Conservation (phyloP, 2,329 filamentous ascomycete species). For the Ophiosphaerella korrae region DNA sequence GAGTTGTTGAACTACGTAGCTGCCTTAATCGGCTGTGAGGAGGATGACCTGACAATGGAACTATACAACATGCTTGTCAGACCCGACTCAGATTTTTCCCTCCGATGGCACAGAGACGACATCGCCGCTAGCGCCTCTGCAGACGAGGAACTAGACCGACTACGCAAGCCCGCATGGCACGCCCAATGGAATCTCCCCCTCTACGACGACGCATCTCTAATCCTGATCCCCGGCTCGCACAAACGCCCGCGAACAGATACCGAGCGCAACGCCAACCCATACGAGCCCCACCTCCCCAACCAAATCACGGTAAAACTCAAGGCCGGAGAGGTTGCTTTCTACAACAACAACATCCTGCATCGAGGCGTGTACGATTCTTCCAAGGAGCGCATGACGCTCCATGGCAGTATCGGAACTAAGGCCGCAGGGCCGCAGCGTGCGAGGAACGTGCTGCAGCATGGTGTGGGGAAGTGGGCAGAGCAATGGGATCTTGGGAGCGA, state of each 20-base stretch:
- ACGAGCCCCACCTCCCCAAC: slow-evolving; percentile 64
- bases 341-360: slow-evolving; percentile 88
- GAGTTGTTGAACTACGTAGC: slow-evolving; percentile 67
- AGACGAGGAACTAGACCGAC: slow-evolving; percentile 68
- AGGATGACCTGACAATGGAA: slow-evolving; percentile 77
- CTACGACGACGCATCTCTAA: slow-evolving; percentile 71
- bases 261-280: slow-evolving; percentile 72
- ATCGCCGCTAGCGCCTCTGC: slow-evolving; percentile 68
- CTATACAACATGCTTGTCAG: slow-evolving; percentile 84
- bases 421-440: slow-evolving; percentile 62
- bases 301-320: slow-evolving; percentile 70
- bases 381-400: slow-evolving; percentile 71
- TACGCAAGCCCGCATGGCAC: slow-evolving; percentile 69
- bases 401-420: slow-evolving; percentile 71
- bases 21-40: slow-evolving; percentile 61
- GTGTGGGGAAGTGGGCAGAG: slow-evolving; percentile 69
- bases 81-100: slow-evolving; percentile 71
- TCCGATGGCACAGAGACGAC: slow-evolving; percentile 87
- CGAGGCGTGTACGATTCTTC: slow-evolving; percentile 66
- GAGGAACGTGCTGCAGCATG: slow-evolving; percentile 77
- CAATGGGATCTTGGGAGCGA: slow-evolving; percentile 62
- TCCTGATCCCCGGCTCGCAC: slow-evolving; percentile 81
- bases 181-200: slow-evolving; percentile 89
- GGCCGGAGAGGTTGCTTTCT: slow-evolving; percentile 82
- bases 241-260: slow-evolving; percentile 68